Evolutionary conservation across 148 eudicot genomes (phyloP), one percentile per base, ranked within the genome.

Genomic region (Agrostemma githago): DNA sequence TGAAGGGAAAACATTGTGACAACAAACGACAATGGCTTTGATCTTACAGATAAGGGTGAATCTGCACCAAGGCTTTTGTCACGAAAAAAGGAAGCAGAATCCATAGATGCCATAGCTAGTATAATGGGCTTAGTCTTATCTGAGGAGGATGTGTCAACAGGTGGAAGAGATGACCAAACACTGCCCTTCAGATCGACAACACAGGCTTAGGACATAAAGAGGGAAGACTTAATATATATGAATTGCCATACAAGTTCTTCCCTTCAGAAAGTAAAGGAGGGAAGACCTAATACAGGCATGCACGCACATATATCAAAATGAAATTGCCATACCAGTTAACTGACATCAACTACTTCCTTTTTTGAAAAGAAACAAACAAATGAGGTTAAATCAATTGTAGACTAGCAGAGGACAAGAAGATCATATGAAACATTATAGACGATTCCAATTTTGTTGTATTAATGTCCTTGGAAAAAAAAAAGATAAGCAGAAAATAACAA

Each of bases 111-210:
- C 76, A 90, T 73, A 9, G 85, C 76, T 79, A 95, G 72, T 81
- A 95, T 78, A 56, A 87, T 87, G 62, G 85, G 86, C 84, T 95
- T 95, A 44, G 85, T 71, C 72, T 72, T 59, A 63, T 72, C 76
- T 38, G 88, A 68, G 65, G 89, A 86, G 42, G 87, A 84, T 20
- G 51, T 74, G 66, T 79, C 83, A 44, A 87, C 70, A 67, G 93
- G 92, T 71, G 97, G 98, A 85, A 95, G 92, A 48, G 98, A 88
- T 12, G 98, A 92, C 98, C 93, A 95, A 79, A 95, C 97, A 89
- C 98, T 95, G 97, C 89, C 90, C 90, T 89, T 89, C 88, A 89
- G 66, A 76, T 72, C 5, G 71, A 76, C 79, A 76, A 68, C 62
- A 62, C n/a, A 72, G n/a, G 17, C 62, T 59, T 71, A 75, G 61